These are phyloP conservation scores for Avena atlantica DNA, from an alignment of 176 grass and related monocot genomes.

Conservation along the genomic window DNA sequence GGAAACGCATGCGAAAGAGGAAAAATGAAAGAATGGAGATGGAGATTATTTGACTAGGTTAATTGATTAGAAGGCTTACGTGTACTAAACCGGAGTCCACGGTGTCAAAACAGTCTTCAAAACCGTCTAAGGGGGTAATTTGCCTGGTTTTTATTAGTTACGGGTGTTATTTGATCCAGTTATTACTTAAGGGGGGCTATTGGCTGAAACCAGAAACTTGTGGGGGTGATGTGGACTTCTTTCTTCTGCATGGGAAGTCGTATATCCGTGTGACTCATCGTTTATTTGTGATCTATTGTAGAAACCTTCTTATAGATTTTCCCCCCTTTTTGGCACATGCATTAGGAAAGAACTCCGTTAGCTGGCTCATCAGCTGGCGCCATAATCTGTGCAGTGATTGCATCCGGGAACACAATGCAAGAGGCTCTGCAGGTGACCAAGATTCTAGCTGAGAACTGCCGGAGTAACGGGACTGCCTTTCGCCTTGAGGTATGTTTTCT, in stretches of 20 bases:
- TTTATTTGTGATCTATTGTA: conserved; percentile 19
- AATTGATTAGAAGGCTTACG: too few relatives aligned
- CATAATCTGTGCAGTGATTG: conserved; percentile 96
- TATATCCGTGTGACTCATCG: not conserved
- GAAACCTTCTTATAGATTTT: conserved; percentile 22
- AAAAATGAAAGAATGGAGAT: too few relatives aligned
- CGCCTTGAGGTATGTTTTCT: conserved; percentile 74
- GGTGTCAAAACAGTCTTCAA: too few relatives aligned
- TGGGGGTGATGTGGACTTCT: too few relatives aligned
- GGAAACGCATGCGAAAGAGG: too few relatives aligned
- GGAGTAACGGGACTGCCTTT: conserved; percentile 87
- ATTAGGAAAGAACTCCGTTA: conserved; percentile 90
- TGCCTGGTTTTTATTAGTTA: too few relatives aligned
- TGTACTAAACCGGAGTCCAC: too few relatives aligned
- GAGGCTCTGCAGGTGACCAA: conserved; percentile 82
- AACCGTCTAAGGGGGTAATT: too few relatives aligned
- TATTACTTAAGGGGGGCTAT: too few relatives aligned
- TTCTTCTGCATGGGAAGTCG: conserved; percentile 27
- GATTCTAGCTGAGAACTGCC: conserved; percentile 79
- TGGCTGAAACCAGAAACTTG: too few relatives aligned
- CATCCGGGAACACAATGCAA: conserved; percentile 87
- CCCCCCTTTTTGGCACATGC: conserved; percentile 12
- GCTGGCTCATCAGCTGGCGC: conserved; percentile 98
- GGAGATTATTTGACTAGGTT: too few relatives aligned
- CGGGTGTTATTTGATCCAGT: too few relatives aligned